These are phyloP conservation scores for Fomitopsis pulvina DNA, from an alignment of 768 basidiomycete species.

Conservation along the genomic window DNA sequence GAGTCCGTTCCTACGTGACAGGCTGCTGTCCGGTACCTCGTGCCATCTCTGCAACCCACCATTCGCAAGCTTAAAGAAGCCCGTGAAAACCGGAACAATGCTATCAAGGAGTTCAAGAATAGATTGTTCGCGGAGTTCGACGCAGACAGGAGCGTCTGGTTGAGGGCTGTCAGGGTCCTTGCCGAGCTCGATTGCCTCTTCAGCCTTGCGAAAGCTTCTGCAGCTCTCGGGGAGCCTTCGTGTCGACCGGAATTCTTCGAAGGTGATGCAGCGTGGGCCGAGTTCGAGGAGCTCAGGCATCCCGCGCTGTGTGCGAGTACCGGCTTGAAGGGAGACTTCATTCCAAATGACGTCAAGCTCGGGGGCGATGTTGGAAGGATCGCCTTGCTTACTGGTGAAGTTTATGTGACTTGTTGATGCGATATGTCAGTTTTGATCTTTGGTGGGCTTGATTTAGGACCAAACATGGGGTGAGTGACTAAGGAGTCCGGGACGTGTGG, in stretches of 20 bases:
- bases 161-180: slow-evolving; percentile 77
- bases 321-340: slow-evolving; percentile 61
- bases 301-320: slow-evolving; percentile 72
- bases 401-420: not conserved
- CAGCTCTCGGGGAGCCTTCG: slow-evolving; percentile 88
- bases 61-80: slow-evolving; percentile 89
- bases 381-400: slow-evolving; percentile 74
- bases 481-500: slow-evolving; percentile 2
- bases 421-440: not conserved
- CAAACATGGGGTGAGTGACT: slow-evolving; percentile 79
- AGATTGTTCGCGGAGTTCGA: slow-evolving; percentile 80
- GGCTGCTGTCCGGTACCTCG: slow-evolving; percentile 71
- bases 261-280: slow-evolving; percentile 69
- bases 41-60: slow-evolving; percentile 61
- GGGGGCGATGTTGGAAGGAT: slow-evolving; percentile 73
- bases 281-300: slow-evolving; percentile 88
- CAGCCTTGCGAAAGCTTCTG: slow-evolving; percentile 83
- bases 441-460: slow-evolving; percentile 40
- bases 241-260: slow-evolving; percentile 89
- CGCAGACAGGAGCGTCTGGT: slow-evolving; percentile 70
- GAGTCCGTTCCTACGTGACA: slow-evolving; percentile 23
- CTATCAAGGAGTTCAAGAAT: slow-evolving; percentile 78
- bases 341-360: slow-evolving; percentile 87
- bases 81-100: slow-evolving; percentile 75
- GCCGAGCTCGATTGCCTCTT: slow-evolving; percentile 97